Evolutionary conservation across 495 filamentous ascomycete species (phyloP).

Genomic region (Tuber umbilicatum): DNA sequence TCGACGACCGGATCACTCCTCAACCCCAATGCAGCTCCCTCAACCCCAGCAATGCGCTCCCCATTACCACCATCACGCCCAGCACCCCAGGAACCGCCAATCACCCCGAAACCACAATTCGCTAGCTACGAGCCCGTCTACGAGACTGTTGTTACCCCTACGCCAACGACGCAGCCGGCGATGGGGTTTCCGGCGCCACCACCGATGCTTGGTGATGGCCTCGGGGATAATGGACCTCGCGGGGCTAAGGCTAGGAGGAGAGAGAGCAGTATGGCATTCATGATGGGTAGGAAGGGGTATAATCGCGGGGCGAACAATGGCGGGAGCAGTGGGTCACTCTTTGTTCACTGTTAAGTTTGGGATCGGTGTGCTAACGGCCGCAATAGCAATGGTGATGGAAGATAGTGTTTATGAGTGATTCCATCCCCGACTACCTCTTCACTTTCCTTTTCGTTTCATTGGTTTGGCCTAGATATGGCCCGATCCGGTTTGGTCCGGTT

Average conservation of each 20-base stretch:
- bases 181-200: constrained; percentile 23
- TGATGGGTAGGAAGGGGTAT: constrained; percentile 45
- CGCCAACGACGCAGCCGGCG: constrained; percentile 15
- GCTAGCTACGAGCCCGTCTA: constrained; percentile 33
- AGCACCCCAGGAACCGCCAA: constrained; percentile 31
- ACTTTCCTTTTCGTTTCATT: constrained; percentile 10
- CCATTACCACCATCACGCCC: constrained; percentile 22
- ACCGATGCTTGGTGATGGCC: constrained; percentile 4
- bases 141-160: constrained; percentile 29
- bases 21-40: constrained; percentile 9
- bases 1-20: constrained; percentile 8
- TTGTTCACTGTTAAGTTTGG: constrained; percentile 4
- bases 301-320: constrained; percentile 22
- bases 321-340: constrained; percentile 28
- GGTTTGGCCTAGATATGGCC: constrained; percentile 18
- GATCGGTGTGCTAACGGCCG: constrained; percentile 7
- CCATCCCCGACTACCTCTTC: not conserved
- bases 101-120: constrained; percentile 31
- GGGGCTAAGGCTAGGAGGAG: constrained; percentile 50
- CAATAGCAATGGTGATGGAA: constrained; percentile 34
- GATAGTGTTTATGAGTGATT: constrained; percentile 34
- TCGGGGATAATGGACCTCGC: constrained; percentile 12
- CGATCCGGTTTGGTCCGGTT: constrained; percentile 1
- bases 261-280: constrained; percentile 57
- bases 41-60: constrained; percentile 28